These are phyloP conservation scores for Viola pubescens DNA, from an alignment of 441 rosid species.

Conservation along the genomic window DNA sequence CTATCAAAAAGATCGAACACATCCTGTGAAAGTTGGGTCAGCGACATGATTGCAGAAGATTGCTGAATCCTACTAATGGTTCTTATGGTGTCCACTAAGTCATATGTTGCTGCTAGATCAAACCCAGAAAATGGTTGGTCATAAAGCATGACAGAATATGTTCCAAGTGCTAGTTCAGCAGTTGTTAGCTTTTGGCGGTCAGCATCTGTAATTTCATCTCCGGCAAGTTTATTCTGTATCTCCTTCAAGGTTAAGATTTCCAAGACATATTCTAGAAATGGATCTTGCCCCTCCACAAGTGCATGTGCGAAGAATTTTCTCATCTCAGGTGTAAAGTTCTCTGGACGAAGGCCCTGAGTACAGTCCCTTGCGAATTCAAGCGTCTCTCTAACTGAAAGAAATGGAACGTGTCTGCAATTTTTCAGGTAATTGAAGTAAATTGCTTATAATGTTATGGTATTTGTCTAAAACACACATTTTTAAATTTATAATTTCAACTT, in stretches of 20 bases:
- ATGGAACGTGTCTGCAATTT: conserved; percentile 26
- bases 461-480: too few species aligned
- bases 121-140: conserved; percentile 27
- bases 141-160: conserved; percentile 26
- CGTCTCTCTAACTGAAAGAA: conserved; percentile 28
- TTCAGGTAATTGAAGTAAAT: not conserved
- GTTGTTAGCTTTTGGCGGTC: conserved; percentile 31
- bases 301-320: conserved; percentile 31
- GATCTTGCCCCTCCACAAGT: conserved; percentile 31
- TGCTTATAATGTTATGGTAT: not conserved
- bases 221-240: conserved; percentile 22
- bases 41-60: conserved; percentile 26
- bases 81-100: conserved; percentile 24
- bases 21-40: conserved; percentile 25
- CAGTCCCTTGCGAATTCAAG: conserved; percentile 33
- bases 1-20: conserved; percentile 29
- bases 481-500: too few species aligned
- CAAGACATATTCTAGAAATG: conserved; percentile 23
- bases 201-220: conserved; percentile 22
- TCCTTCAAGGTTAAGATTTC: conserved; percentile 24
- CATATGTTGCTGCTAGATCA: conserved; percentile 21
- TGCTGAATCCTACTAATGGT: conserved; percentile 28
- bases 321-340: conserved; percentile 31
- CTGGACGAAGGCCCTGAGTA: conserved; percentile 25
- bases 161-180: conserved; percentile 28